Evolutionary conservation across 345 rosid genomes (phyloP).

Genomic region (Ricinus communis): DNA sequence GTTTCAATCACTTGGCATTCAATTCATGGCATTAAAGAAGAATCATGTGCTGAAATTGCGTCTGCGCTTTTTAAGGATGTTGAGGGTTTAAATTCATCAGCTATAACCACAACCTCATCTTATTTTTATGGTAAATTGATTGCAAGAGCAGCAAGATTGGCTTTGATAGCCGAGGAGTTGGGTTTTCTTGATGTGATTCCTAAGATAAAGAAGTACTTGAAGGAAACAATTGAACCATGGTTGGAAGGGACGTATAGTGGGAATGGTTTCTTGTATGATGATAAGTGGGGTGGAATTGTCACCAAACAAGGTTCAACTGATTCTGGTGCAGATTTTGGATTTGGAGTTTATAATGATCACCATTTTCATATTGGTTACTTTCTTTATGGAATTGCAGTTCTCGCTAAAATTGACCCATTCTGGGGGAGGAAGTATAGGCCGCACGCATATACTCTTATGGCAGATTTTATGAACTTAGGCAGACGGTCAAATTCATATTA

Average conservation of each 20-base stretch:
- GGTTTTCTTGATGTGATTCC: slow-evolving; percentile 63
- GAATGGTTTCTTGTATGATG: slow-evolving; percentile 75
- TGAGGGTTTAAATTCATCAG: slow-evolving; percentile 45
- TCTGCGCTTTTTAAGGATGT: slow-evolving; percentile 67
- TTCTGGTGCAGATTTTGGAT: slow-evolving; percentile 79
- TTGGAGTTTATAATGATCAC: slow-evolving; percentile 71
- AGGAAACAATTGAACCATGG: slow-evolving; percentile 83
- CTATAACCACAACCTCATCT: slow-evolving; percentile 52
- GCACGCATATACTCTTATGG: slow-evolving; percentile 74
- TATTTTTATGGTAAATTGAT: slow-evolving; percentile 76
- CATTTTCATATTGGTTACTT: slow-evolving; percentile 91
- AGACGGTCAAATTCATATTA: slow-evolving; percentile 46
- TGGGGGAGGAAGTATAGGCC: slow-evolving; percentile 85
- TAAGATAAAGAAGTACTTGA: slow-evolving; percentile 52
- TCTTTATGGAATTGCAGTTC: slow-evolving; percentile 78
- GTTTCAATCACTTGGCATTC: slow-evolving; percentile 88
- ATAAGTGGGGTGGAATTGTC: slow-evolving; percentile 82
- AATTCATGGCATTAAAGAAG: slow-evolving; percentile 54
- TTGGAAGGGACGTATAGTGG: slow-evolving; percentile 62
- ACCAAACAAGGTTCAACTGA: slow-evolving; percentile 63
- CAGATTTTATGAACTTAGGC: slow-evolving; percentile 73
- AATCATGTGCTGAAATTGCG: slow-evolving; percentile 48
- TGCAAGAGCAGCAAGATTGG: slow-evolving; percentile 86
- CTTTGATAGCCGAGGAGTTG: slow-evolving; percentile 83
- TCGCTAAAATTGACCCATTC: slow-evolving; percentile 68